A percentile compares a stretch with the other conserved stretches of the same genome.
Evolutionary conservation across 768 basidiomycete genomes (phyloP).

Genomic region (Podaxis rugospora): DNA sequence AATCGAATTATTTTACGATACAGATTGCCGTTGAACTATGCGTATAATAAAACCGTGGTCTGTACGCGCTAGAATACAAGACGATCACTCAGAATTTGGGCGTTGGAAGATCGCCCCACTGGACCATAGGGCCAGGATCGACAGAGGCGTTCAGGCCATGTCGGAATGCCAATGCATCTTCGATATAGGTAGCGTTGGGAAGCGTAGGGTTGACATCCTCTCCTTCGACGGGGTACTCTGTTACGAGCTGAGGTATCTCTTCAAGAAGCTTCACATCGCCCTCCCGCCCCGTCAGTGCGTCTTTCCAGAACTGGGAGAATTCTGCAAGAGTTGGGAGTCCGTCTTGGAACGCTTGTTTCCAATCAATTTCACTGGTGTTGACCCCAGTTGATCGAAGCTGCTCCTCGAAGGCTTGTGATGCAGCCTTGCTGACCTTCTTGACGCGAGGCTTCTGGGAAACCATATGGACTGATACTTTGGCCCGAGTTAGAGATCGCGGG

Average conservation of each 20-base stretch:
- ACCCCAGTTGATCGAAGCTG: slow-evolving; percentile 26
- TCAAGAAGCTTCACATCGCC: slow-evolving; percentile 43
- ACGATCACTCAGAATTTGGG: slow-evolving; percentile 43
- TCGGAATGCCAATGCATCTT: slow-evolving; percentile 67
- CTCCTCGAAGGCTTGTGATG: slow-evolving; percentile 57
- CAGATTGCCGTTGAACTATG: neutral
- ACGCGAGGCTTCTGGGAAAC: slow-evolving; percentile 61
- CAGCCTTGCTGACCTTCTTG: slow-evolving; percentile 58
- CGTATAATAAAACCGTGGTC: neutral
- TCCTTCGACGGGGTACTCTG: slow-evolving; percentile 50
- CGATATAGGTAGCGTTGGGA: slow-evolving; percentile 53
- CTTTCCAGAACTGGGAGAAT: slow-evolving; percentile 64
- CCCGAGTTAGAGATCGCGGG: slow-evolving; percentile 60
- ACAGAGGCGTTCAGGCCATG: slow-evolving; percentile 47
- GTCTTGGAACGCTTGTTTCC: slow-evolving; percentile 48
- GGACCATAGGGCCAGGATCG: slow-evolving; percentile 61
- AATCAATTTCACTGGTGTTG: slow-evolving; percentile 39
- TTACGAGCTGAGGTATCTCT: slow-evolving; percentile 53
- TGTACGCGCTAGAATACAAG: neutral
- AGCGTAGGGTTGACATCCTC: slow-evolving; percentile 43
- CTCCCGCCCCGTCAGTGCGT: slow-evolving; percentile 34
- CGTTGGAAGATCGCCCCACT: slow-evolving; percentile 70
- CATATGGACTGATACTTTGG: slow-evolving; percentile 84
- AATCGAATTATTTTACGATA: neutral
- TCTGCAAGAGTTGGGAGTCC: slow-evolving; percentile 55